These are phyloP conservation scores for Colletotrichum sp. DNA, from an alignment of 2,329 filamentous ascomycete genomes.

Conservation along the genomic window DNA sequence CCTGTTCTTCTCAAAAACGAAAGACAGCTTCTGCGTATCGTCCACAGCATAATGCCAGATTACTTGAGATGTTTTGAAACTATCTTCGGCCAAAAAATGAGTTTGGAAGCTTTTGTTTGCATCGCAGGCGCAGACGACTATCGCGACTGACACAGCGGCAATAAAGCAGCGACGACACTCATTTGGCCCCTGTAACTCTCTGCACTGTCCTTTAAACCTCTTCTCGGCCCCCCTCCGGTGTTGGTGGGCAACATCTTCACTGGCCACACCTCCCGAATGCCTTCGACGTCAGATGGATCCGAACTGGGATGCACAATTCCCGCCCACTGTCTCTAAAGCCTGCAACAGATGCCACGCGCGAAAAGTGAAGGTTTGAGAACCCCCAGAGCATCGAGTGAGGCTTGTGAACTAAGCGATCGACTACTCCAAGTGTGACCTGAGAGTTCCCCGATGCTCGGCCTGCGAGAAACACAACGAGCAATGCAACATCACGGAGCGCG, in stretches of 20 bases:
- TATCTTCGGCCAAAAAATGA: neutral
- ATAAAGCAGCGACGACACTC: neutral
- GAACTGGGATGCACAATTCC: neutral
- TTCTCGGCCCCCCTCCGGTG: neutral
- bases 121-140: neutral
- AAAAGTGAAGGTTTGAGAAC: constrained; percentile 25
- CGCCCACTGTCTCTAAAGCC: constrained; percentile 16
- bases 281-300: constrained; percentile 2
- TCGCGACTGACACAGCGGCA: neutral
- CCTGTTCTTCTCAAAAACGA: neutral
- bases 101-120: neutral
- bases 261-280: neutral
- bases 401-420: neutral
- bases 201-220: neutral
- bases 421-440: constrained; percentile 26
- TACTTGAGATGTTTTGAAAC: too few relatives aligned
- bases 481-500: constrained; percentile 23
- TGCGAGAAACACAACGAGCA: constrained; percentile 17
- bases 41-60: too few relatives aligned
- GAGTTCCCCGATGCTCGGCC: constrained; percentile 25
- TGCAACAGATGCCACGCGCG: constrained; percentile 20
- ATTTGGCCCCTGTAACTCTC: neutral
- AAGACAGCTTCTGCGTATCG: neutral
- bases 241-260: neutral
- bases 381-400: neutral